Evolutionary conservation across 768 basidiomycete species (phyloP), one percentile per base, ranked within the genome.

Genomic region (Pleurotus pulmonarius): DNA sequence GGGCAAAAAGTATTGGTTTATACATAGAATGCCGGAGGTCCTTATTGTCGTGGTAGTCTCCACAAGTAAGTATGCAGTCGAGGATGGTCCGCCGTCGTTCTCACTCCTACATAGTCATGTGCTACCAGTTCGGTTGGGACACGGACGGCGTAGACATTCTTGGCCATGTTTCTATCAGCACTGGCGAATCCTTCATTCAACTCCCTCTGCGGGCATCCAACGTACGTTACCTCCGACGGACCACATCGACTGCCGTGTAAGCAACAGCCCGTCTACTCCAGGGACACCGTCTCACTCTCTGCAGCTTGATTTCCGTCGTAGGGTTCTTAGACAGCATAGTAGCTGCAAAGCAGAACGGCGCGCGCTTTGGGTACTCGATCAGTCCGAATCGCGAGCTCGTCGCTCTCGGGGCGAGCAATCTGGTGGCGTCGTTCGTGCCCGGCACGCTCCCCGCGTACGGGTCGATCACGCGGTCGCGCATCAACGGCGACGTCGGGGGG

Each of bases 301-400:
- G 16, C 61, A 91, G 89, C 29, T 67, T 94, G 52, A 87, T 92
- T 49, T 83, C 90, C 0, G 79, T 96, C 41, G 81, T 93, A 18
- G 97, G 97, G 1, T 97, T 95, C 68, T 75, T 99, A 58, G 96
- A 99, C 68, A 92, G 90, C 58, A 94, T 97, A 59, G 93, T 94
- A 2, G 91, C 94, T 0, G 96, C 96, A 2, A 97, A 98, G 65
- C 94, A 98, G 68, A 95, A 90, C 58, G 85, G 85, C 0, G 81
- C 85, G 3, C 86, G 87, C 11, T 98, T 88, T 65, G 90, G 92
- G 2, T 88, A 98, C 67, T 82, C 90, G 0, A 90, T 98, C 60
- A 90, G 86, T 60, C 93, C 94, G 0, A 99, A 98, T 67, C 87
- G 97, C 25, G 97, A 99, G 66, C 79, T 98, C 1, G 95, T 98